Evolutionary conservation across 495 filamentous ascomycete genomes (phyloP).

Genomic region (Penicillium lividum): DNA sequence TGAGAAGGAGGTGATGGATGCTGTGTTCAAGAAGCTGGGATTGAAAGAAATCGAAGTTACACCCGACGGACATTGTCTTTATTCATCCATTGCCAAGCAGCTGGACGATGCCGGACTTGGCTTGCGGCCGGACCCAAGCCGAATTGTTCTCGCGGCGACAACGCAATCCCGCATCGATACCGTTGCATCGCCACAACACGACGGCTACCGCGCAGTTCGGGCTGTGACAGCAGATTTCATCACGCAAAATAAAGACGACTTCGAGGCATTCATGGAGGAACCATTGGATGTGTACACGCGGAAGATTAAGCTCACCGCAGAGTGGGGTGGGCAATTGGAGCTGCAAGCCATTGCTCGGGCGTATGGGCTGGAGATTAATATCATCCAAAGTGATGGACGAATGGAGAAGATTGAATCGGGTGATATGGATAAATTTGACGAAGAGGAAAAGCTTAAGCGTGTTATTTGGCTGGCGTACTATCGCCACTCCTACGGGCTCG

Average conservation of each 20-base stretch:
- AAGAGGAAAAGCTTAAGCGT: slow-evolving; percentile 42
- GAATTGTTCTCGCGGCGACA: slow-evolving; percentile 37
- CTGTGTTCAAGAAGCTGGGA: slow-evolving; percentile 57
- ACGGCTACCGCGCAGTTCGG: slow-evolving; percentile 50
- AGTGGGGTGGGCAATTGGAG: slow-evolving; percentile 96
- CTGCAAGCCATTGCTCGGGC: slow-evolving; percentile 79
- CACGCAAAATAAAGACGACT: slow-evolving; percentile 57
- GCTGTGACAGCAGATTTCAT: slow-evolving; percentile 59
- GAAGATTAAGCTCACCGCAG: slow-evolving; percentile 83
- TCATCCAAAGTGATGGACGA: slow-evolving; percentile 77
- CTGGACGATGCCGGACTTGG: slow-evolving; percentile 51
- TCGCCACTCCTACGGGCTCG: slow-evolving; percentile 84
- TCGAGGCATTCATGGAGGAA: slow-evolving; percentile 78
- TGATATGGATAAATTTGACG: slow-evolving; percentile 42
- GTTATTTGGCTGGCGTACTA: slow-evolving; percentile 93
- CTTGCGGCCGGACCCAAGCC: slow-evolving; percentile 46
- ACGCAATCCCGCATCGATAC: slow-evolving; percentile 47
- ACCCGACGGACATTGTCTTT: slow-evolving; percentile 96
- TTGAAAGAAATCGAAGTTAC: slow-evolving; percentile 77
- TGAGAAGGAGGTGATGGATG: slow-evolving; percentile 70
- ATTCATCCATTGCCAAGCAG: slow-evolving; percentile 88
- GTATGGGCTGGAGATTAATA: slow-evolving; percentile 79
- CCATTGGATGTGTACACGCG: slow-evolving; percentile 69
- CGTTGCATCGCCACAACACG: slow-evolving; percentile 41
- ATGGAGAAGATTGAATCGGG: slow-evolving; percentile 72